phyloP scores from a whole-genome alignment of 495 filamentous ascomycete species.

The Talaromyces adpressus region DNA sequence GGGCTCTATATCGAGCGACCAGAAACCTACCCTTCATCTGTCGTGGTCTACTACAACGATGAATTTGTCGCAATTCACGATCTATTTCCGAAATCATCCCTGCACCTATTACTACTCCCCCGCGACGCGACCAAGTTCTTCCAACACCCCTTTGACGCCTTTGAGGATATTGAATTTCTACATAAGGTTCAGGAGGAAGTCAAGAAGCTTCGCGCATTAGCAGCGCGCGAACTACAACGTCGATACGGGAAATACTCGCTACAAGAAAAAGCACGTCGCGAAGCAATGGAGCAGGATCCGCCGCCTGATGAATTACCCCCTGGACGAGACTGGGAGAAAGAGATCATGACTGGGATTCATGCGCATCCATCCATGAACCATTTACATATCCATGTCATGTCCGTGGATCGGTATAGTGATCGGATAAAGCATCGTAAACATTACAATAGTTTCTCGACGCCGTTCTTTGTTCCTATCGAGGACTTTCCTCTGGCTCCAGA shows the following conservation, averaged over 20 bases:
- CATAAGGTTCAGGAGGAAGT: slow-evolving; percentile 53
- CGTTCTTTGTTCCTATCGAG: slow-evolving; percentile 76
- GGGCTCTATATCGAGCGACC: slow-evolving; percentile 67
- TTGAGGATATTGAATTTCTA: slow-evolving; percentile 66
- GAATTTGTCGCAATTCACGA: slow-evolving; percentile 80
- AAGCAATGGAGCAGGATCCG: slow-evolving; percentile 41
- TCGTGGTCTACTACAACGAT: slow-evolving; percentile 62
- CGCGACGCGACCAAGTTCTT: slow-evolving; percentile 54
- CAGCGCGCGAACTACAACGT: slow-evolving; percentile 69
- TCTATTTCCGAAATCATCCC: slow-evolving; percentile 71
- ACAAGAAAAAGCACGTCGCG: slow-evolving; percentile 48
- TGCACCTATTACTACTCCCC: slow-evolving; percentile 84
- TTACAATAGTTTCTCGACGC: slow-evolving; percentile 85
- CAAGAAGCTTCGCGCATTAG: slow-evolving; percentile 52
- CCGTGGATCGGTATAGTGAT: slow-evolving; percentile 62
- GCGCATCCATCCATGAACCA: slow-evolving; percentile 87
- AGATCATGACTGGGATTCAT: slow-evolving; percentile 75
- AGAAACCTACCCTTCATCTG: slow-evolving; percentile 47
- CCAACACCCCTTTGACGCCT: slow-evolving; percentile 72
- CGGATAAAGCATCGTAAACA: slow-evolving; percentile 75
- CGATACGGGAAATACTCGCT: slow-evolving; percentile 56
- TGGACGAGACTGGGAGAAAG: slow-evolving; percentile 72
- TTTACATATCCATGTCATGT: slow-evolving; percentile 84
- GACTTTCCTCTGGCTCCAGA: slow-evolving; percentile 67
- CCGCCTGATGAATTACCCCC: slow-evolving; percentile 47